These are phyloP conservation scores for Lactarius indigo DNA, from an alignment of 768 basidiomycete genomes.

Conservation along the genomic window DNA sequence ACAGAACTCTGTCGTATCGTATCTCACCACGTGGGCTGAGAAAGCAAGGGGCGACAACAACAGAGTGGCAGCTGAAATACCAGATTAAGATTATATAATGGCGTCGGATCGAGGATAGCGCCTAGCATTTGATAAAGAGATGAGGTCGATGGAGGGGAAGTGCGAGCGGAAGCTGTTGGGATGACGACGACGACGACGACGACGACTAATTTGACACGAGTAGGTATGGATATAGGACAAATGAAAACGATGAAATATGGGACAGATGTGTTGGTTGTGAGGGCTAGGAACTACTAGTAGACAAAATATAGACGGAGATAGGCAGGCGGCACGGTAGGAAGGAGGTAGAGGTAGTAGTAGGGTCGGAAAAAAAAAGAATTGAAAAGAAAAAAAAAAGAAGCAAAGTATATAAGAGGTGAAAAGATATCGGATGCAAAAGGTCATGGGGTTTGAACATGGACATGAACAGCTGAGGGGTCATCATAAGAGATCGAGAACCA, in stretches of 20 bases:
- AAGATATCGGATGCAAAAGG: constrained; percentile 4
- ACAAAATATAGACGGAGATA: constrained; percentile 21
- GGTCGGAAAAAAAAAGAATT: not conserved
- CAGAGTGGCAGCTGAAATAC: not conserved
- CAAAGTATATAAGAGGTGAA: constrained; percentile 7
- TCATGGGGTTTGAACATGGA: constrained; percentile 15
- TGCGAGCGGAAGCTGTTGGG: not conserved
- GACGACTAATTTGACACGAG: constrained; percentile 1
- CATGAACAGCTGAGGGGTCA: constrained; percentile 19
- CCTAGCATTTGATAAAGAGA: not conserved
- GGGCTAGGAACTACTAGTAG: constrained; percentile 13
- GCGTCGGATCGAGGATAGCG: not conserved
- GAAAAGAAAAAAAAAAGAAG: not conserved
- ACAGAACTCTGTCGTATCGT: not conserved
- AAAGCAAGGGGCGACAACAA: not conserved
- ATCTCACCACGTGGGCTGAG: not conserved
- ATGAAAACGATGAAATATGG: constrained; percentile 7
- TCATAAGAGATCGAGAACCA: constrained; percentile 19
- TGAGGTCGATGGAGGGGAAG: not conserved
- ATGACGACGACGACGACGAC: not conserved
- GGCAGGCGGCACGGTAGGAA: not conserved
- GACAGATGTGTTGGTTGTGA: constrained; percentile 11
- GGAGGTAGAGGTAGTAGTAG: not conserved
- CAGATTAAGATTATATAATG: not conserved
- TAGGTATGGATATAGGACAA: constrained; percentile 18